Evolutionary conservation across 2,329 filamentous ascomycete genomes (phyloP).

Genomic region (Hypoxylon sp.): DNA sequence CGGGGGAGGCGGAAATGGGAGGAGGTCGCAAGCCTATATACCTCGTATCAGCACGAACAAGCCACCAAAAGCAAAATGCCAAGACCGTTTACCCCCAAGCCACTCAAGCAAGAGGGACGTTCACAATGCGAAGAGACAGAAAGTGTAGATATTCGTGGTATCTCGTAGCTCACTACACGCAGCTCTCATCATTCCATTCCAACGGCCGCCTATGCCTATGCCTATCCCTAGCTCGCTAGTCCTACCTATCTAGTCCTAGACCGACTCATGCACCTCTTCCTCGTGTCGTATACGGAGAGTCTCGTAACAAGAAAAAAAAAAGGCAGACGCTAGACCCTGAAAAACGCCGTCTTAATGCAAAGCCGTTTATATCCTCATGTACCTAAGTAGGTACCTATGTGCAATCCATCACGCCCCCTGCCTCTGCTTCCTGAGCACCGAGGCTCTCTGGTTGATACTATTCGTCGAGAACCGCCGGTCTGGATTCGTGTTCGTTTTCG

Average conservation of each 20-base stretch:
- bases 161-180: constrained; percentile 21
- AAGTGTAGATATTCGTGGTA: constrained; percentile 27
- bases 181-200: constrained; percentile 20
- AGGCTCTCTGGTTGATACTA: constrained; percentile 20
- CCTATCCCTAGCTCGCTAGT: not conserved
- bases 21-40: not conserved
- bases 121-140: not conserved
- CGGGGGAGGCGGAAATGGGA: not conserved
- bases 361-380: constrained; percentile 12
- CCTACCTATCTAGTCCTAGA: not conserved
- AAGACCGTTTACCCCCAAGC: not conserved
- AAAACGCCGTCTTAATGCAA: constrained; percentile 40
- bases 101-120: not conserved
- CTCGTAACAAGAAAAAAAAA: constrained; percentile 16
- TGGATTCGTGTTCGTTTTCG: not conserved
- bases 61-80: not conserved
- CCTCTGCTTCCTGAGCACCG: constrained; percentile 40
- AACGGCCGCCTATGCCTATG: constrained; percentile 8
- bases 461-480: constrained; percentile 24
- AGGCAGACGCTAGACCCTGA: constrained; percentile 14
- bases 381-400: constrained; percentile 1
- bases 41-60: not conserved
- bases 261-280: not conserved
- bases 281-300: constrained; percentile 15
- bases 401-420: constrained; percentile 13